These are phyloP conservation scores for Metarhizium album DNA, from an alignment of 2,329 filamentous ascomycete genomes.

Conservation along the genomic window DNA sequence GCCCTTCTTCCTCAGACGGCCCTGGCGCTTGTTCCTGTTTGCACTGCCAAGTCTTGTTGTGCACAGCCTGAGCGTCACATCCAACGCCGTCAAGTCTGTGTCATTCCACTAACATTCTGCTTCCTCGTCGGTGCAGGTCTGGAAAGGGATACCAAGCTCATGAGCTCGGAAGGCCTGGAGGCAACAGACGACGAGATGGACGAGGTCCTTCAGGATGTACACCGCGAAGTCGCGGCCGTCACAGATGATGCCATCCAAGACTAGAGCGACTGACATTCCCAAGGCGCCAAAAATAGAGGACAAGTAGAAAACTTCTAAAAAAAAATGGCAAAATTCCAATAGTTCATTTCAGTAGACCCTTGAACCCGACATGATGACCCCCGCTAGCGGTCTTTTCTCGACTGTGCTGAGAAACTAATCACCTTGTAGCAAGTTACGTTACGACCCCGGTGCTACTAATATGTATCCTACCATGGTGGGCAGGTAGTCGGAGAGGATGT, in stretches of 20 bases:
- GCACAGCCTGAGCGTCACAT: neutral
- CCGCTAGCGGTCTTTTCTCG: neutral
- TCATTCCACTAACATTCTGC: neutral
- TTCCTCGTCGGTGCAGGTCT: no score
- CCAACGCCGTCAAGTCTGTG: neutral
- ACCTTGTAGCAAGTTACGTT: neutral
- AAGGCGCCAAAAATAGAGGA: neutral
- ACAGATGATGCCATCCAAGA: slow-evolving; percentile 10
- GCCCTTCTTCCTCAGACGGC: neutral
- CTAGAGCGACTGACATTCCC: neutral
- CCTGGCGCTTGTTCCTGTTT: neutral
- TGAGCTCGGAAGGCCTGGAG: slow-evolving; percentile 56
- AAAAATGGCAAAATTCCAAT: neutral
- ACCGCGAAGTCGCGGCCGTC: slow-evolving; percentile 23
- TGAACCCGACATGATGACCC: neutral
- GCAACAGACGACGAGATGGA: slow-evolving; percentile 52
- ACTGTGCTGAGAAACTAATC: neutral
- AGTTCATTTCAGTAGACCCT: neutral
- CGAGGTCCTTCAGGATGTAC: slow-evolving; percentile 35
- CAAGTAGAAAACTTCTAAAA: neutral
- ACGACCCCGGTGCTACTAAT: neutral
- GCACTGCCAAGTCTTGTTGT: neutral
- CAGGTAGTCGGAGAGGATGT: neutral
- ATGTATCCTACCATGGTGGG: neutral
- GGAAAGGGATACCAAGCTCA: slow-evolving; percentile 56